Base-by-base conservation (phyloP, 192 early-diverging fungal species). In the Linnemannia schmuckeri region DNA sequence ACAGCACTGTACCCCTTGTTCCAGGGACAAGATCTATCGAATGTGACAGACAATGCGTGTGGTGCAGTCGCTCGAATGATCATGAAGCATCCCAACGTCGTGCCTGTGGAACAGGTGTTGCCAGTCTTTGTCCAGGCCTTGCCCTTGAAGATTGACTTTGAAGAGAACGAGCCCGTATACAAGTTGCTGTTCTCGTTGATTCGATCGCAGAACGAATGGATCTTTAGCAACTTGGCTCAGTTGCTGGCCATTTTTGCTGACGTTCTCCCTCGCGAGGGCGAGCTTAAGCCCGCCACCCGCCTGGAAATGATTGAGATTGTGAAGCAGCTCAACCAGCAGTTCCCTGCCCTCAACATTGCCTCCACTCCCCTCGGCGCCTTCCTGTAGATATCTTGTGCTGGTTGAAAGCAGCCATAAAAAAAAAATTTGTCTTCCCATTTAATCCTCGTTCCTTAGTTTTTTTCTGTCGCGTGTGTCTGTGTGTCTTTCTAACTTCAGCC, bases 21-120 rank as follows among this genome's bases (percentile, higher is more conserved):
- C 81, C 88, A 88, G 49, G 69, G 70, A 20, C 83, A 92, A 69
- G 88, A 88, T 69, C 84, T 91, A 66, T 76, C 80, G 47, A 90
- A 92, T 79, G 84, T 84, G 30, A 90, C 89, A 33, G 95, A 96
- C 82, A 96, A 96, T 87, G 95, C 95, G 44, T 91, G 91, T 33
- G 95, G 95, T 55, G 95, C 95, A 38, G 93, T 96, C 37, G 92
- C 95, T 15, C 91, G 95, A 37, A 88, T 96, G 75, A 91, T 95
- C 63, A 79, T 95, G 46, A 89, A 91, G 66, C 89, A 93, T 70
- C 92, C 95, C 15, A 89, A 93, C 54, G 94, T 93, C 24, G 90
- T 96, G 20, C 95, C 94, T n/a, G 77, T 95, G 70, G 92, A 91
- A 37, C 92, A 95, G 42, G 93, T 95, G 27, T 82, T 96, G 46